These are phyloP conservation scores for Grifola frondosa DNA, from an alignment of 1,284 basidiomycete species.

Conservation along the genomic window DNA sequence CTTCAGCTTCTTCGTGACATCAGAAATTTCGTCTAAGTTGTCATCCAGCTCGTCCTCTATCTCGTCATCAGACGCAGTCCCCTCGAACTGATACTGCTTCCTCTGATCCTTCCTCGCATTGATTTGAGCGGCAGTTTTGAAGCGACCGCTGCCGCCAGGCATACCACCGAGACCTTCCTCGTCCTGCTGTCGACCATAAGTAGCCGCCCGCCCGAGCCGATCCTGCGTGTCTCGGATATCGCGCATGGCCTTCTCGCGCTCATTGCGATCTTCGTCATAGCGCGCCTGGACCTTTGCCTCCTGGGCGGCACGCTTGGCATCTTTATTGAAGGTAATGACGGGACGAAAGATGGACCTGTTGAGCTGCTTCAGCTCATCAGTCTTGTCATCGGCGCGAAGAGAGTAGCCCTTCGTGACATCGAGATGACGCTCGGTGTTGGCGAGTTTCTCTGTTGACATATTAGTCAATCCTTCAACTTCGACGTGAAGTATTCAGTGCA, in stretches of 20 bases:
- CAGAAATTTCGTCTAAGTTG: conserved; percentile 88
- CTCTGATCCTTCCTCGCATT: conserved; percentile 65
- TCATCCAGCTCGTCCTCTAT: conserved; percentile 84
- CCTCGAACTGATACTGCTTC: conserved; percentile 91
- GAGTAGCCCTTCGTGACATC: conserved; percentile 93
- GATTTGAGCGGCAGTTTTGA: conserved; percentile 48
- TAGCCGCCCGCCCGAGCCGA: conserved; percentile 76
- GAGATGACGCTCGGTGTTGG: conserved; percentile 94
- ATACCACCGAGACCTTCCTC: conserved; percentile 49
- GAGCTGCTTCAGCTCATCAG: conserved; percentile 91
- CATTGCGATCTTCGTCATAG: conserved; percentile 86
- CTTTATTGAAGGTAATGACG: conserved; percentile 88
- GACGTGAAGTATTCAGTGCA: not conserved
- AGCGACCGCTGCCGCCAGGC: conserved; percentile 42
- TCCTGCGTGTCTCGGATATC: conserved; percentile 88
- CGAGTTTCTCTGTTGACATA: conserved; percentile 71
- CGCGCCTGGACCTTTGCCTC: conserved; percentile 87
- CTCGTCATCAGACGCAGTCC: conserved; percentile 95
- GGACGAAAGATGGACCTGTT: conserved; percentile 96
- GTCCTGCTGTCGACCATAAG: conserved; percentile 54
- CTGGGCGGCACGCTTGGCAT: conserved; percentile 86
- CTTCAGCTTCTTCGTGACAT: conserved; percentile 82
- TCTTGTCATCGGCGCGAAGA: conserved; percentile 87
- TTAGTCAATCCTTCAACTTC: conserved; percentile 4
- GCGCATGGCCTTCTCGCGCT: conserved; percentile 82